Base-by-base conservation (phyloP, 2,329 filamentous ascomycete species). In the Alternaria sp. region DNA sequence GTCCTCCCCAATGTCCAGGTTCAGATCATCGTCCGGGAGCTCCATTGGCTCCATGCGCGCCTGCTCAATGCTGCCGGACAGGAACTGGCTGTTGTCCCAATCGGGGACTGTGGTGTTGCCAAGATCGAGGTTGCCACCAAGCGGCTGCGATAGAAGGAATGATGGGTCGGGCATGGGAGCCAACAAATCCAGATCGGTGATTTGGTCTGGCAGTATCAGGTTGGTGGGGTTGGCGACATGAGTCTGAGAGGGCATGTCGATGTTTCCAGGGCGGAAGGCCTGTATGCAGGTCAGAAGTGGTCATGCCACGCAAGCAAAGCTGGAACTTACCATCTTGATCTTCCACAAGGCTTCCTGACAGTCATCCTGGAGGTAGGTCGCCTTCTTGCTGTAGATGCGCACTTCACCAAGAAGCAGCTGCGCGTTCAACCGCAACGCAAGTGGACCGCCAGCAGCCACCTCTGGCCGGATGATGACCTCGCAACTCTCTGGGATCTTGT, bases 341-440 rank as follows among this genome's bases (percentile, higher is more conserved):
- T 97, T 98, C 85, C 97, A 90, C 68, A 99, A 84, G 40, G 94
- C 94, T 81, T 99, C 95, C 74, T 97, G 97, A 82, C 95, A 99
- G 78, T 99, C 95, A 75, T 99, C 95, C 49, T 98, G 85, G 52
- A 99, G 84, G 80, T 99, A 99, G 73, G 94, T 91, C 75, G 95
- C 94, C 82, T 99, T 99, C 75, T 95, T 88, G 80, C 94, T 96
- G 81, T 99, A 99, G 75, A 99, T 99, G 76, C 94, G 89, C 71
- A 97, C 95, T 27, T 99, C 95, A 82, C 95, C 95, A 57, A 99
- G 87, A 75, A 99, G 84, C 59, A 99, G 85, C 82, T 99, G 95
- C 62, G 94, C 94, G 75, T 93, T 98, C 64, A 99, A 83, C 70
- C 95, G 93, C 74, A 99, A 82, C 30, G 95, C 95, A 87, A 99